Evolutionary conservation across 108 stramenopile species (phyloP).

Genomic region (Fistulifera pelliculosa): DNA sequence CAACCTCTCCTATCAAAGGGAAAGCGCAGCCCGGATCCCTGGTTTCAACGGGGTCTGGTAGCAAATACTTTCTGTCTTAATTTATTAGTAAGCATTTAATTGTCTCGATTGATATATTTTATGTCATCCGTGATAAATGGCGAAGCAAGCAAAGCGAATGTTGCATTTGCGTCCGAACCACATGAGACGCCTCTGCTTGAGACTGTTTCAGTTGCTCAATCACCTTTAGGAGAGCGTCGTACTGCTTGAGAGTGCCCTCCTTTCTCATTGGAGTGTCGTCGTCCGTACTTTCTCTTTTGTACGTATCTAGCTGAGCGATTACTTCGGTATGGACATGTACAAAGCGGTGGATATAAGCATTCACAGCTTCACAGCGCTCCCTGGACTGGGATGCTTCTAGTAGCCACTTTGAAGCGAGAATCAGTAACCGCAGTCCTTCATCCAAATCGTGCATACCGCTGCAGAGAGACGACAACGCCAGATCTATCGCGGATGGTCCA

Average conservation of each 20-base stretch:
- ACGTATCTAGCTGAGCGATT: constrained; percentile 49
- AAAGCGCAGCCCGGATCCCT: constrained; percentile 64
- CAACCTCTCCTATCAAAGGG: constrained; percentile 68
- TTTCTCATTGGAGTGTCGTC: constrained; percentile 18
- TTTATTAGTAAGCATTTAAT: background rate
- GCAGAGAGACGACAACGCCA: constrained; percentile 79
- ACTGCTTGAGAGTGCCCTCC: constrained; percentile 16
- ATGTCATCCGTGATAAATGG: constrained; percentile 81
- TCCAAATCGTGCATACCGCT: constrained; percentile 77
- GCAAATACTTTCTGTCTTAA: constrained; percentile 68
- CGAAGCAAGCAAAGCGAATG: constrained; percentile 64
- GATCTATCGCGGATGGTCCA: constrained; percentile 88
- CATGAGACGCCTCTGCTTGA: constrained; percentile 42
- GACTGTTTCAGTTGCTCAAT: constrained; percentile 35
- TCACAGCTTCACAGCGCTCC: constrained; percentile 74
- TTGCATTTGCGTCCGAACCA: constrained; percentile 65
- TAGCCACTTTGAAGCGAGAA: constrained; percentile 61
- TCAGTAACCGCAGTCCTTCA: constrained; percentile 67
- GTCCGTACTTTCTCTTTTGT: constrained; percentile 10
- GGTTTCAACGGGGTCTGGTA: constrained; percentile 72
- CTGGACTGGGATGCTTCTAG: constrained; percentile 60
- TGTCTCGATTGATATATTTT: background rate
- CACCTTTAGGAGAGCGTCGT: constrained; percentile 17
- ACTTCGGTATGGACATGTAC: constrained; percentile 59
- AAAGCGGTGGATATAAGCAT: constrained; percentile 84